Conservation (phyloP, 495 filamentous ascomycete genomes). For the Tuber magnatum region DNA sequence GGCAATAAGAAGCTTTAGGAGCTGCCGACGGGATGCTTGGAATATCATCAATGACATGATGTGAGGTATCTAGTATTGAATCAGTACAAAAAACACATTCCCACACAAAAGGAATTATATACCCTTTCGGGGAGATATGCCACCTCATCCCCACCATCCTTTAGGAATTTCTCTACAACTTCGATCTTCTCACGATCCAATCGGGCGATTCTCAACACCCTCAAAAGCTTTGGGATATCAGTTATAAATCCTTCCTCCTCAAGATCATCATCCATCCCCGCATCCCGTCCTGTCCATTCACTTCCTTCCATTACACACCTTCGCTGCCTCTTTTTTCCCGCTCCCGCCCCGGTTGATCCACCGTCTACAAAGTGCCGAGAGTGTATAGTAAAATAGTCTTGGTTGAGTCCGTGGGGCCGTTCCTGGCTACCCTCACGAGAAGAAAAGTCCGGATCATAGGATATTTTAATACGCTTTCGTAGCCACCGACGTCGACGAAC, state of each 20-base stretch:
- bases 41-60: slow-evolving; percentile 85
- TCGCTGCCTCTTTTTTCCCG: slow-evolving; percentile 19
- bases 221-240: slow-evolving; percentile 60
- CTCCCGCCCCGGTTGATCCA: slow-evolving; percentile 17
- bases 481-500: slow-evolving; percentile 86
- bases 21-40: slow-evolving; percentile 72
- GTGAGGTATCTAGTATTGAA: slow-evolving; percentile 55
- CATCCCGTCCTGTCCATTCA: slow-evolving; percentile 27
- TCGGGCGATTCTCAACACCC: slow-evolving; percentile 55
- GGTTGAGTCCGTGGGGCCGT: slow-evolving; percentile 56
- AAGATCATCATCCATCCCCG: slow-evolving; percentile 33
- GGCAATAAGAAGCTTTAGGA: slow-evolving; percentile 59
- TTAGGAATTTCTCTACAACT: slow-evolving; percentile 67
- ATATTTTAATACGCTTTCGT: slow-evolving; percentile 64
- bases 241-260: slow-evolving; percentile 51
- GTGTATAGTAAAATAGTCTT: slow-evolving; percentile 85
- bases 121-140: slow-evolving; percentile 64
- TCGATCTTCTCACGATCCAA: slow-evolving; percentile 90
- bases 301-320: slow-evolving; percentile 26
- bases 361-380: slow-evolving; percentile 14
- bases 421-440: slow-evolving; percentile 34
- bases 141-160: slow-evolving; percentile 72
- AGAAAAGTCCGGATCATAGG: slow-evolving; percentile 36
- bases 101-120: not conserved
- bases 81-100: not conserved